Evolutionary conservation across 768 basidiomycete genomes (phyloP), one percentile per base, ranked within the genome.

Genomic region (Trichaptum fuscoviolaceum): DNA sequence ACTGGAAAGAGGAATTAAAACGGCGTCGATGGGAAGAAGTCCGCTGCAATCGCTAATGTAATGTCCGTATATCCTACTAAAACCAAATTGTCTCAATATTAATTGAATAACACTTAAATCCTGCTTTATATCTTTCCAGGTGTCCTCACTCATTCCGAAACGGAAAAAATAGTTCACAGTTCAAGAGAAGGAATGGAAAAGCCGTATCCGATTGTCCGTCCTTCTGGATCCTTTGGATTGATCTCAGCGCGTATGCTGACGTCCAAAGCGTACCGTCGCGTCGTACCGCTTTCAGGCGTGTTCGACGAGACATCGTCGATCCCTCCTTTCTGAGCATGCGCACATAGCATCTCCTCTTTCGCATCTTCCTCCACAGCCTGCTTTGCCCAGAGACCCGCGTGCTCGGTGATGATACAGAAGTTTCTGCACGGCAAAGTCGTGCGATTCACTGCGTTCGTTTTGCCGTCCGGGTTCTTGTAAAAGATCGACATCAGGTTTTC

Each of bases 401-500:
- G 69, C 64, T 69, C 69, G 18, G 69, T 68, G 30, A 69, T 68
- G 58, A 69, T 68, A 7, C 60, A 63, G 63, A 65, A 69, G 59
- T 69, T 69, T 57, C 67, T 64, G 10, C 62, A 62, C 5, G 68
- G 66, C 68, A 69, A 65, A 10, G 67, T 67, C 35, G 59, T 63
- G 57, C 52, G 57, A 20, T 34, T 65, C 59, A 61, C 59, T 18
- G 35, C 35, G 60, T 67, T 67, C 67, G 27, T 58, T 42, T 69
- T 67, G 8, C 68, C 68, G 12, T 69, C 63, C 9, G 68, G 64
- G 25, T 67, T 66, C 66, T 69, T 61, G 63, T 64, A 63, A 36
- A 69, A 66, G 24, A 68, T 34, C n/a, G 25, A 5, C 67, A 69
- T 69, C 34, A 69, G 64, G 35, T 69, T 69, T 57, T 69, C 69